A percentile compares a stretch with the other conserved stretches of the same genome.
Conservation (phyloP, 176 grass and related monocot genomes). For the Zea mays region Zm-B73-REFERENCE-NAM-5.0 NC_050105.1:129065501-129066000, state of each 20-base stretch:
- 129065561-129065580: conserved; percentile 6
- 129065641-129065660: not conserved
- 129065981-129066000: not conserved
- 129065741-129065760: not conserved
- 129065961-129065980: not conserved
- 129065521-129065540: conserved; percentile 98
- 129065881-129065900: not conserved
- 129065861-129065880: not conserved
- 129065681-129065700: conserved; percentile 9
- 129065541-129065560: conserved; percentile 30
- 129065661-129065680: not conserved
- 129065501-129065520: conserved; percentile 89
- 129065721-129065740: not conserved
- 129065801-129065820: not conserved
- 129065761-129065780: not conserved
- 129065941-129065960: not conserved
- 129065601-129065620: conserved; percentile 3
- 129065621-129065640: not conserved
- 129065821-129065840: conserved; percentile 22
- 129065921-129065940: not conserved
- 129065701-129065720: conserved; percentile 9
- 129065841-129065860: conserved; percentile 12
- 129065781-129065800: not conserved
- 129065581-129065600: not conserved
- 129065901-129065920: not conserved